These are phyloP conservation scores for Articulospora tetracladia DNA, from an alignment of 495 filamentous ascomycete genomes.

Conservation along the genomic window DNA sequence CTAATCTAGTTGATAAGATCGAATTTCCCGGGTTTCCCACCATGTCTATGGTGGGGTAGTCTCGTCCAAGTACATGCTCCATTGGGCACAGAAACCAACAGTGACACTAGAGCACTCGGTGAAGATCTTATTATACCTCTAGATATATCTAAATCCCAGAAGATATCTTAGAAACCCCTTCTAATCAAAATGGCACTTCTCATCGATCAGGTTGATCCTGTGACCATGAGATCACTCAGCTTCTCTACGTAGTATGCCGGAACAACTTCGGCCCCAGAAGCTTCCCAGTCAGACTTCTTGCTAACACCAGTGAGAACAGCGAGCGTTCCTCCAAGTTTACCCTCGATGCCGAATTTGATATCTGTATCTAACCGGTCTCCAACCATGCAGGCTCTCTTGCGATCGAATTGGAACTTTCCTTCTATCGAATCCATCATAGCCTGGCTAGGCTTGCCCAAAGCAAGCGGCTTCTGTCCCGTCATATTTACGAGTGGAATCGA, in stretches of 20 bases:
- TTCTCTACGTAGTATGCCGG: constrained; percentile 79
- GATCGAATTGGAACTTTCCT: constrained; percentile 87
- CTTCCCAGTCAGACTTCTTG: constrained; percentile 75
- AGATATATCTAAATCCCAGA: too few species aligned
- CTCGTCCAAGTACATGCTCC: too few species aligned
- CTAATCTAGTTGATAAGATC: too few species aligned
- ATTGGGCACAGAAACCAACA: too few species aligned
- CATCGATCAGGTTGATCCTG: not conserved
- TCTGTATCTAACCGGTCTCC: constrained; percentile 94
- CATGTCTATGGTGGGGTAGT: too few species aligned
- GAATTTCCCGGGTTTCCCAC: too few species aligned
- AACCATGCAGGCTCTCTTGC: constrained; percentile 87
- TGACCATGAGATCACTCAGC: constrained; percentile 65
- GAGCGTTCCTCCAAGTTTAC: constrained; percentile 84
- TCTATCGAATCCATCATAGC: constrained; percentile 99
- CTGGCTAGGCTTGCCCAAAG: constrained; percentile 91
- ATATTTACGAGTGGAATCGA: constrained; percentile 77
- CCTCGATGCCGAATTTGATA: constrained; percentile 92
- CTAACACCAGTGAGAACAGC: constrained; percentile 88
- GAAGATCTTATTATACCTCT: too few species aligned
- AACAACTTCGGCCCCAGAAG: constrained; percentile 51
- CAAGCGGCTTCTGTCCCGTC: constrained; percentile 62
- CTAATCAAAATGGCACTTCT: too few species aligned
- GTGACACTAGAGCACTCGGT: too few species aligned
- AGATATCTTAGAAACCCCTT: too few species aligned